Evolutionary conservation across 2,329 filamentous ascomycete genomes (phyloP), one percentile per base, ranked within the genome.

Genomic region (Apiospora hydei): DNA sequence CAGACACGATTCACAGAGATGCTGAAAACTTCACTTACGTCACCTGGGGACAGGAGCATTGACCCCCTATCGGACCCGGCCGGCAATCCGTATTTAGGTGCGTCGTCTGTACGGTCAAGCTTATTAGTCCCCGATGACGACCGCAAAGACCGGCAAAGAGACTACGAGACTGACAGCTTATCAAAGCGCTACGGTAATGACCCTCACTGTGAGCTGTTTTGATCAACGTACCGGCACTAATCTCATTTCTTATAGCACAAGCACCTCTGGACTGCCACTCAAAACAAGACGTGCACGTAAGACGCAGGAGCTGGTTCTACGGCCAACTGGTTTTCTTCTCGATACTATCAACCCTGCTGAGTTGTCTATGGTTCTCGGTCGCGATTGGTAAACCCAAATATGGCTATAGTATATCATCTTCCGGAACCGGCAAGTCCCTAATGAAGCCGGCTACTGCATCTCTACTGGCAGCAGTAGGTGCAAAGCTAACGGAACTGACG

Each of bases 401-500:
- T 81, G 90, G 91, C 11, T 83, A 83, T 11, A 80, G 76, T 1
- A 90, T 95, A 64, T 86, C 85, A 0, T 86, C 69, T 38, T 38
- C 51, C 6, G 82, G 86, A 16, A 85, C 87, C 24, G 51, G 38
- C 6, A 82, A 86, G 16, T 85, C 87, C 57, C 10, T n/a, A 3
- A 76, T 95, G 21, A 83, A 84, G 0, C 90, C 91, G 0, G 87
- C 90, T 0, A 91, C 89, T 1, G 93, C 93, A 0, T 91, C 89
- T 0, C 81, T 93, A 1, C 77, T 95, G 0, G 90, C 89, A n/a
- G 88, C 92, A 0, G 81, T 94, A 2, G 83, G 94, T 47, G 92
- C 93, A 10, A 96, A 95, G 81, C 88, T 91, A 0, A 93, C 95
- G 67, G 94, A 96, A 81, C 79, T 95, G 74, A 90, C 91, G 0